Conservation (phyloP, 2,329 filamentous ascomycete genomes). For the Boeremia exigua region DNA sequence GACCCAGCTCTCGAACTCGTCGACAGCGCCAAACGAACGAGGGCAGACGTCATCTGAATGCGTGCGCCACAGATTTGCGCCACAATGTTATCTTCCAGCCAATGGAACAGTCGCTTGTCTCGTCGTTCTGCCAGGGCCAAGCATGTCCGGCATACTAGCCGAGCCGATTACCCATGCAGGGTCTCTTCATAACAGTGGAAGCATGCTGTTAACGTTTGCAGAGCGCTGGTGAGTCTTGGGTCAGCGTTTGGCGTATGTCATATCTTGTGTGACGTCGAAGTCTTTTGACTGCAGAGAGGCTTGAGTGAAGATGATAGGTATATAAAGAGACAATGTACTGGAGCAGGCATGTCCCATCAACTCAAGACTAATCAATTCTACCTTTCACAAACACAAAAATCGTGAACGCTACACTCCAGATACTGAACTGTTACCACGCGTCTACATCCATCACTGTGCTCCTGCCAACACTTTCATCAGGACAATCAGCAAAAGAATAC, state of each 20-base stretch:
- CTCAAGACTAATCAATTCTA: not conserved
- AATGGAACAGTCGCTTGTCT: not conserved
- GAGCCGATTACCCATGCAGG: constrained; percentile 8
- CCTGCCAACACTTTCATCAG: not conserved
- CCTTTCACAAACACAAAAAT: not conserved
- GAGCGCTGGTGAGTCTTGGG: not conserved
- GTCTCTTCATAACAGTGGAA: constrained; percentile 1
- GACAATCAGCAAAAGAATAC: not conserved
- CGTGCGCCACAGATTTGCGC: constrained; percentile 4
- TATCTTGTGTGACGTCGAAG: constrained; percentile 6
- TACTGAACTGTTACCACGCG: not conserved
- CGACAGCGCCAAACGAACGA: not conserved
- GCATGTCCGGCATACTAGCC: not conserved
- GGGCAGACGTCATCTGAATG: not conserved
- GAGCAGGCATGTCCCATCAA: not conserved
- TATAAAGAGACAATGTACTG: not conserved
- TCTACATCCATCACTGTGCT: not conserved
- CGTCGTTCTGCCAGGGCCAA: constrained; percentile 9
- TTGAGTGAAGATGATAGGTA: not conserved
- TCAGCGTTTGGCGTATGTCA: constrained; percentile 10
- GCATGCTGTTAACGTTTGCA: not conserved
- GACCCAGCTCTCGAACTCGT: not conserved
- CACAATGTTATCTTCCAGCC: not conserved
- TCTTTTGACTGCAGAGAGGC: not conserved
- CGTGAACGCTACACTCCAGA: not conserved